Base-by-base conservation (phyloP, 345 rosid species). In the Mercurialis annua region DNA sequence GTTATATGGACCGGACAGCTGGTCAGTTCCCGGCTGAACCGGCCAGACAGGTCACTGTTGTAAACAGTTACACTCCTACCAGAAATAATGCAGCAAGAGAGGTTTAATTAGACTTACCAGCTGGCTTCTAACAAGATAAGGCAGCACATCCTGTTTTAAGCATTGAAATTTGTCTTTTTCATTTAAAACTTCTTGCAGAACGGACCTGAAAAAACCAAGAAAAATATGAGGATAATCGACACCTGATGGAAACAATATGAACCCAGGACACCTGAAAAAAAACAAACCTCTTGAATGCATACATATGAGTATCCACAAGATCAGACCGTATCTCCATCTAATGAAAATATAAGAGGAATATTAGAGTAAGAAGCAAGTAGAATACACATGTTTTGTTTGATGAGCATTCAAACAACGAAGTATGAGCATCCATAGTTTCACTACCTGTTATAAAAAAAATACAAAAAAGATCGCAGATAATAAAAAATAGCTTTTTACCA, bases 261-360 rank as follows among this genome's bases (percentile, higher is more conserved):
- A 53, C 68, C 44, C 54, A 64, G 34, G 11, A 47, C 62, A 70
- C 49, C 24, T 21, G 50, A 62, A 69, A 54, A n/a, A 24, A 29
- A 38, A 55, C 84, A 64, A 74, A 94, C 99, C 96, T 87, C 81
- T 89, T 94, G 86, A 94, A 90, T 40, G 99, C 97, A 68, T 94
- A 94, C 85, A 94, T 71, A 85, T 94, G 95, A 68, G 90, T 87
- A 83, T 94, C 99, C 89, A 94, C 82, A 73, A 94, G 90, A 90
- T 94, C 99, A 66, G 91, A 85, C 76, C 81, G 86, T 58, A 90
- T 77, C 74, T 94, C 99, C 96, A 94, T 89, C 99, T 94, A 77
- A 66, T 0, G 48, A 81, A 42, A 71, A 75, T 23, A 48, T 52
- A 71, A 74, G 75, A 65, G 49, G 20, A 73, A 40, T 23, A 64